Base-by-base conservation (phyloP, 2,329 filamentous ascomycete species). In the Fusarium sp. region DNA sequence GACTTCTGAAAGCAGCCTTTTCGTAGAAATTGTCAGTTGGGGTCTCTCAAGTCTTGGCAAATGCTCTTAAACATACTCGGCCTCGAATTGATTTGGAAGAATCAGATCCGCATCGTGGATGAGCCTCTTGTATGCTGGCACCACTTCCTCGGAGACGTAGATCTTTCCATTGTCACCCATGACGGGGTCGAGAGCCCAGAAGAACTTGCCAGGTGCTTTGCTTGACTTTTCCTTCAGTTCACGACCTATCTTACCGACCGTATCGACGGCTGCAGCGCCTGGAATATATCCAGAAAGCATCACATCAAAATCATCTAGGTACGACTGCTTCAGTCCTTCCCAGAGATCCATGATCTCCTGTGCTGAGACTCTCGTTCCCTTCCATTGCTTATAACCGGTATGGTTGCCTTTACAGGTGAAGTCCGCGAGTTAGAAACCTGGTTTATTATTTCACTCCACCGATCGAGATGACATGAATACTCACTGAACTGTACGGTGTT, bases 401-500 rank as follows among this genome's bases (percentile, higher is more conserved):
- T 99, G 96, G 78, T 99, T 99, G 82, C 94, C 95, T 97, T 78
- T 76, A n/a, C 52, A 59, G 25, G 35, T 27, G 19, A 65, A 51
- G 19, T 14, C 19, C 21, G 16, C 10, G 21, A 39, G 38, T 76
- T 37, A 73, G 63, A 45, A 49, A 72, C 31, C 16, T 21, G 23
- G 25, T 10, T 56, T 18, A 21, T 55, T 8, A n/a, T 37, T 27
- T n/a, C n/a, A 14, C 46, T 29, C 18, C 8, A 38, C 41, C 11
- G 15, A 14, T 27, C 37, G 27, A 44, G 11, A n/a, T 9, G 25
- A 12, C 18, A 15, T 19, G 35, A 27, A 29, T 39, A 83, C 92
- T 82, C 85, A 97, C 95, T 98, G 85, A 98, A 99, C 78, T 99
- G 93, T 11, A 99, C 96, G 0, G 96, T 99, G 81, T 99, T 98